A percentile compares a stretch with the other conserved stretches of the same genome.
Evolutionary conservation across 2,329 filamentous ascomycete genomes (phyloP).

Genomic region (Exophiala mesophila): DNA sequence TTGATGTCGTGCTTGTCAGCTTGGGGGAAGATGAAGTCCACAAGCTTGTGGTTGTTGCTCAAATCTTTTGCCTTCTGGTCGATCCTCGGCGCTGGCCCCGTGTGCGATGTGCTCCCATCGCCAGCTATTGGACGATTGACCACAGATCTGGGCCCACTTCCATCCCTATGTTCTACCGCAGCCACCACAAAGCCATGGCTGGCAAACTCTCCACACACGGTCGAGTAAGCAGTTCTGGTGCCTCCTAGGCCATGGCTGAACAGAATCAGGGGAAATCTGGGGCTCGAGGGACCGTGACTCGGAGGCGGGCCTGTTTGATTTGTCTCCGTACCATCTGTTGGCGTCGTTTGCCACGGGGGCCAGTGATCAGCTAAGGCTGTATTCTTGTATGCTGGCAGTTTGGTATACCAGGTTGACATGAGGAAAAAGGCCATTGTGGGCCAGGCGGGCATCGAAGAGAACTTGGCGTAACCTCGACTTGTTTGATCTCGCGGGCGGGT

Average conservation of each 20-base stretch:
- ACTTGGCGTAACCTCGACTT: slow-evolving; percentile 59
- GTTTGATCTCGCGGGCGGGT: slow-evolving; percentile 53
- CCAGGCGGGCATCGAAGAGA: slow-evolving; percentile 49
- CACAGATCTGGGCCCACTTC: slow-evolving; percentile 57
- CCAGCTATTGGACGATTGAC: slow-evolving; percentile 51
- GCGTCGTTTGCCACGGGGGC: slow-evolving; percentile 42
- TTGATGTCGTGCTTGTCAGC: slow-evolving; percentile 48
- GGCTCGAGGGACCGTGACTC: slow-evolving; percentile 34
- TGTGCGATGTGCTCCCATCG: slow-evolving; percentile 26
- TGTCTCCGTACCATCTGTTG: slow-evolving; percentile 37
- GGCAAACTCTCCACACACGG: slow-evolving; percentile 61
- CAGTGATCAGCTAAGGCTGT: slow-evolving; percentile 53
- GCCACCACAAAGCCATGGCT: slow-evolving; percentile 63
- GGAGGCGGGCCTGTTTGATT: slow-evolving; percentile 38
- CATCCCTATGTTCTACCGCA: slow-evolving; percentile 61
- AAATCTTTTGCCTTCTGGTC: slow-evolving; percentile 37
- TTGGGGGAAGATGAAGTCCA: slow-evolving; percentile 51
- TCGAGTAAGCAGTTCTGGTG: slow-evolving; percentile 58
- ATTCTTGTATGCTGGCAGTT: slow-evolving; percentile 60
- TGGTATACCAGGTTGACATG: slow-evolving; percentile 58
- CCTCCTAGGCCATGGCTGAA: slow-evolving; percentile 65
- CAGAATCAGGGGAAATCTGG: slow-evolving; percentile 57
- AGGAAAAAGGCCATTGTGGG: slow-evolving; percentile 52
- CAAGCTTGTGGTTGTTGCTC: slow-evolving; percentile 42
- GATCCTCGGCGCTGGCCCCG: slow-evolving; percentile 29